Conservation (phyloP, 805 yeast species). For the Saccharomycopsis malanga region DNA sequence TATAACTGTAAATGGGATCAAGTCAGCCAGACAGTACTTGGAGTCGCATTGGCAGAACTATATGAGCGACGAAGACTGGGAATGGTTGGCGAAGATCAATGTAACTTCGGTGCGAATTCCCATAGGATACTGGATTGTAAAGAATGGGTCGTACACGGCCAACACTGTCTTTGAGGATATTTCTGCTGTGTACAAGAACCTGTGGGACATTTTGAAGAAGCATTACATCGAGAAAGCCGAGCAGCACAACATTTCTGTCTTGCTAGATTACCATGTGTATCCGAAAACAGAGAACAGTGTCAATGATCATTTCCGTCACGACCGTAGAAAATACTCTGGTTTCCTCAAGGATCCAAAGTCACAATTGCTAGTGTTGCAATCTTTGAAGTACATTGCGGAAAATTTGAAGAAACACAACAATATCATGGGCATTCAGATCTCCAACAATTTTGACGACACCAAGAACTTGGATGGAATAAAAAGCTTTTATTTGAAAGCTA, state of each 20-base stretch:
- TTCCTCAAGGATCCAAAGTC: constrained; percentile 50
- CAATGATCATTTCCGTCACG: constrained; percentile 28
- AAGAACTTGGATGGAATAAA: constrained; percentile 46
- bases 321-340: constrained; percentile 58
- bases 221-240: constrained; percentile 53
- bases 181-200: constrained; percentile 52
- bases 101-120: constrained; percentile 84
- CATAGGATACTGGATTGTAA: constrained; percentile 86
- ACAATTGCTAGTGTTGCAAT: constrained; percentile 40
- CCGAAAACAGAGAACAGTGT: constrained; percentile 91
- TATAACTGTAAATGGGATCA: constrained; percentile 43
- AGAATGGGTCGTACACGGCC: constrained; percentile 47
- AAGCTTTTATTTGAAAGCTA: constrained; percentile 59
- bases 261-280: constrained; percentile 81
- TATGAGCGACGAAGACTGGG: constrained; percentile 68
- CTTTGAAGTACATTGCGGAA: constrained; percentile 52
- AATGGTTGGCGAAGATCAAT: constrained; percentile 54
- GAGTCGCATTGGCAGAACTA: constrained; percentile 63
- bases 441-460: constrained; percentile 73
- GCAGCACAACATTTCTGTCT: constrained; percentile 55
- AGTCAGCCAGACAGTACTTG: constrained; percentile 44
- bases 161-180: constrained; percentile 58
- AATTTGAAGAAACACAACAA: constrained; percentile 56
- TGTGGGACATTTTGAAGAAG: constrained; percentile 60
- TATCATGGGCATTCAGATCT: constrained; percentile 74